phyloP scores from a whole-genome alignment of 495 filamentous ascomycete species.

The Penicillium chermesinum region DNA sequence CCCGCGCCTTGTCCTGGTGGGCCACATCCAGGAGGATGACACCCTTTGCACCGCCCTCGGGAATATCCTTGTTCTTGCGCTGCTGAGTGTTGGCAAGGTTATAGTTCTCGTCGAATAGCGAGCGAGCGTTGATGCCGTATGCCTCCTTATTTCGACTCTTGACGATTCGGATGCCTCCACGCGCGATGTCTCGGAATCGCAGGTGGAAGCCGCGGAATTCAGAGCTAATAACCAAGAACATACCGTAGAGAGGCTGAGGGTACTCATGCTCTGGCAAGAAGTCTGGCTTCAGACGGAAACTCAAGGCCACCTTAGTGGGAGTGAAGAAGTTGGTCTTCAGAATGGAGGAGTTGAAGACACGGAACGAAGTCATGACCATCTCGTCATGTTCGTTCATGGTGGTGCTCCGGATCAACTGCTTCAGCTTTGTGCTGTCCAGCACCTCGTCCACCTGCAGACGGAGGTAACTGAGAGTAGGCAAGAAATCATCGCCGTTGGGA shows the following conservation, averaged over 20 bases:
- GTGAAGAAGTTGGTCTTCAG: conserved; percentile 99
- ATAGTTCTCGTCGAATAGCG: conserved; percentile 97
- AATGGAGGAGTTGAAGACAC: conserved; percentile 83
- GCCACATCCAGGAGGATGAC: conserved; percentile 90
- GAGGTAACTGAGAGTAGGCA: conserved; percentile 75
- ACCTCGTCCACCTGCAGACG: conserved; percentile 69
- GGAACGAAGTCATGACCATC: conserved; percentile 97
- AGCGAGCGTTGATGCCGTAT: conserved; percentile 92
- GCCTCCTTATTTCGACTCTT: conserved; percentile 93
- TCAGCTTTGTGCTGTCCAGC: conserved; percentile 70
- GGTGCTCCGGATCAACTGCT: conserved; percentile 73
- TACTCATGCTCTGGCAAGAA: conserved; percentile 93
- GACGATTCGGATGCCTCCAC: conserved; percentile 96
- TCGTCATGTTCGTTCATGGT: conserved; percentile 92
- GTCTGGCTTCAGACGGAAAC: conserved; percentile 84
- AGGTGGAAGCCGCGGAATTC: conserved; percentile 97
- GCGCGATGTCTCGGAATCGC: conserved; percentile 93
- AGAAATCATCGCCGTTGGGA: conserved; percentile 60
- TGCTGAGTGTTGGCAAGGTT: conserved; percentile 97
- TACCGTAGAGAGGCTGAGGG: conserved; percentile 87
- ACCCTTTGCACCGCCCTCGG: conserved; percentile 97
- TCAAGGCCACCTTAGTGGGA: conserved; percentile 95
- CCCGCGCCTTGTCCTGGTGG: conserved; percentile 84
- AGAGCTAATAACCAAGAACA: conserved; percentile 96
- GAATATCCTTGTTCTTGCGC: conserved; percentile 99